Evolutionary conservation across 2,329 filamentous ascomycete genomes (phyloP).

Genomic region (Xylogone sp.): DNA sequence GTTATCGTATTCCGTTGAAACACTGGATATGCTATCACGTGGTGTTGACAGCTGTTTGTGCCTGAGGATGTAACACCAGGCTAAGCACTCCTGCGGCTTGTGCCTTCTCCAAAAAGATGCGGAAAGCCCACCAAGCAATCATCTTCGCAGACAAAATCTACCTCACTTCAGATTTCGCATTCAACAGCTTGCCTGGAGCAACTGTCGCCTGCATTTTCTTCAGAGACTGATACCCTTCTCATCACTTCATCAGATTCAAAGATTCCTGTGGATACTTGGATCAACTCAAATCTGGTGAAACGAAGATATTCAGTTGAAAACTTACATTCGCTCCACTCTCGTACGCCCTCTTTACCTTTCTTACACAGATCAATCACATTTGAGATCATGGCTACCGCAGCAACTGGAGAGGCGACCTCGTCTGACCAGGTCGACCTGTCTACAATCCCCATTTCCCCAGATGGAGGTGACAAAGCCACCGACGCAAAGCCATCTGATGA

Average conservation of each 20-base stretch:
- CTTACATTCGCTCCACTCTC: not conserved
- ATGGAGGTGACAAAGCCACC: slow-evolving; percentile 52
- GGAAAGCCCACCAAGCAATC: not conserved
- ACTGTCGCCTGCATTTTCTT: slow-evolving; percentile 13
- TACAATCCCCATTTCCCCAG: slow-evolving; percentile 64
- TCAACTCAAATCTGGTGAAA: not conserved
- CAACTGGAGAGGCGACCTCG: slow-evolving; percentile 13
- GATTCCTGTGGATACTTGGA: not conserved
- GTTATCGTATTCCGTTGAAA: not conserved
- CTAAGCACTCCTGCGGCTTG: not conserved
- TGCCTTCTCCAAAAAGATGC: not conserved
- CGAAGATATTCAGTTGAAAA: not conserved
- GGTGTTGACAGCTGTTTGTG: not conserved
- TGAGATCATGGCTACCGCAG: slow-evolving; percentile 23
- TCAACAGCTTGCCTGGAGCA: slow-evolving; percentile 25
- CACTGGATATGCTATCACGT: not conserved
- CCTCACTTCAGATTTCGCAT: not conserved
- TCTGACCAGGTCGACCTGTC: slow-evolving; percentile 60
- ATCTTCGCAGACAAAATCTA: not conserved
- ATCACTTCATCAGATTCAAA: not conserved
- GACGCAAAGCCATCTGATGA: slow-evolving; percentile 39
- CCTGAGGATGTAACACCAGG: not conserved
- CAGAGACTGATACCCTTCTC: not conserved
- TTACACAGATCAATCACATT: slow-evolving; percentile 2
- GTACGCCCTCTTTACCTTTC: slow-evolving; percentile 1